These are phyloP conservation scores for Endocarpon pusillum DNA, from an alignment of 495 filamentous ascomycete species.

Conservation along the genomic window DNA sequence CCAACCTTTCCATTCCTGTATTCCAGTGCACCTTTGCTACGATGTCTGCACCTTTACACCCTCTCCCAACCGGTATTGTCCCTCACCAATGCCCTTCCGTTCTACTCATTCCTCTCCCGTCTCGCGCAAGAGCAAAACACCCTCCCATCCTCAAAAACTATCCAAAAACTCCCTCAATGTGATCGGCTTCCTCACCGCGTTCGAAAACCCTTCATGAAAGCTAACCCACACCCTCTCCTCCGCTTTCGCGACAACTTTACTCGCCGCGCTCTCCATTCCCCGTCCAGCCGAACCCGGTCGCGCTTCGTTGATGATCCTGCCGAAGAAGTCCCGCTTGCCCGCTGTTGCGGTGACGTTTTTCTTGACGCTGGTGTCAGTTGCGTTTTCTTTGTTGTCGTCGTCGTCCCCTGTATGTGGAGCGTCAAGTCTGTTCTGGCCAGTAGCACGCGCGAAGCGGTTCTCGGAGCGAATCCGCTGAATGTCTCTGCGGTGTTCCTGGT, in stretches of 20 bases:
- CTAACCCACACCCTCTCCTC: slow-evolving; percentile 72
- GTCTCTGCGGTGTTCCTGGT: slow-evolving; percentile 68
- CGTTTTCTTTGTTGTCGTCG: slow-evolving; percentile 22
- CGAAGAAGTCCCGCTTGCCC: slow-evolving; percentile 84
- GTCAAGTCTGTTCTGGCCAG: slow-evolving; percentile 17
- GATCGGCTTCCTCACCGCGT: slow-evolving; percentile 87
- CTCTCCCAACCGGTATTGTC: no score
- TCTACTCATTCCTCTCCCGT: no score
- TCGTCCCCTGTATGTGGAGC: slow-evolving; percentile 1
- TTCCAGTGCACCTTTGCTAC: no score
- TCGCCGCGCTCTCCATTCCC: slow-evolving; percentile 16
- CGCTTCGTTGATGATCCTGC: slow-evolving; percentile 41
- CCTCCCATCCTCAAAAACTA: slow-evolving; percentile 23
- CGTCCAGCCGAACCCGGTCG: slow-evolving; percentile 18
- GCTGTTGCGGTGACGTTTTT: slow-evolving; percentile 15
- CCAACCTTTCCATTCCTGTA: no score
- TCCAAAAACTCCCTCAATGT: slow-evolving; percentile 67
- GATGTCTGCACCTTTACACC: no score
- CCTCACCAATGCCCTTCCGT: no score
- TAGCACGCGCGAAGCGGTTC: slow-evolving; percentile 30
- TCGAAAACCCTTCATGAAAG: slow-evolving; percentile 90
- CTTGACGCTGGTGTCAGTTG: slow-evolving; percentile 6
- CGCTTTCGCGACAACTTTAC: slow-evolving; percentile 20
- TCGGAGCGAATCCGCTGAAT: slow-evolving; percentile 40
- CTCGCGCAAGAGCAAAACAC: no score